Evolutionary conservation across 208 protist genomes (phyloP).

Genomic region (Leishmania mexicana): DNA sequence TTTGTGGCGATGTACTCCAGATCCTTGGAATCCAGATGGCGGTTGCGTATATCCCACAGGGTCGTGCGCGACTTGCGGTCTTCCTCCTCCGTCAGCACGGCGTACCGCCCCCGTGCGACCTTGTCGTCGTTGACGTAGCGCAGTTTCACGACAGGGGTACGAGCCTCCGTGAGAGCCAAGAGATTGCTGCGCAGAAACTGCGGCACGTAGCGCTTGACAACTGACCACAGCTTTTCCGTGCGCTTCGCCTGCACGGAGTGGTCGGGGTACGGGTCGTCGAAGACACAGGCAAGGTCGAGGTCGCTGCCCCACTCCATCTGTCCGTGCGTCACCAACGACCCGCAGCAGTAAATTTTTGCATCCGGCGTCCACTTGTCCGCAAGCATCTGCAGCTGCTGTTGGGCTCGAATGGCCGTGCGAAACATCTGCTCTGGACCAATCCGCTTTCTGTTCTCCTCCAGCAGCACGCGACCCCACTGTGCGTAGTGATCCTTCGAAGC

Average conservation of each 20-base stretch:
- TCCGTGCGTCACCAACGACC: constrained; percentile 85
- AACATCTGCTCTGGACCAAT: constrained; percentile 90
- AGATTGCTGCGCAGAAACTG: constrained; percentile 83
- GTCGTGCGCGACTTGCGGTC: constrained; percentile 87
- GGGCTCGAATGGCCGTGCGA: constrained; percentile 70
- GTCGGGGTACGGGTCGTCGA: constrained; percentile 86
- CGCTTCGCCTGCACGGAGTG: constrained; percentile 84
- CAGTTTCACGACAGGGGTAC: constrained; percentile 88
- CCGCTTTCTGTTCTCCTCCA: constrained; percentile 81
- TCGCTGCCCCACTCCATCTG: constrained; percentile 94
- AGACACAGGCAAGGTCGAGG: constrained; percentile 88
- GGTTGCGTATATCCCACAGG: constrained; percentile 80
- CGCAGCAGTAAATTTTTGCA: constrained; percentile 90
- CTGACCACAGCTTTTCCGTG: constrained; percentile 87
- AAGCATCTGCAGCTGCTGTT: constrained; percentile 83
- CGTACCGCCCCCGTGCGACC: constrained; percentile 75
- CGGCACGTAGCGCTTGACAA: constrained; percentile 87
- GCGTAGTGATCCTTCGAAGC: constrained; percentile 72
- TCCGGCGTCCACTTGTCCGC: constrained; percentile 91
- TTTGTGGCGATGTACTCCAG: constrained; percentile 86
- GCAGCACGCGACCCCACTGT: constrained; percentile 72
- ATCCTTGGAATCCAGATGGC: constrained; percentile 58
- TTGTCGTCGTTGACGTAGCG: constrained; percentile 84
- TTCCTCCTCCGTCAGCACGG: constrained; percentile 80
- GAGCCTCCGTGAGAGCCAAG: constrained; percentile 73